Percentiles rank a stretch among this genome's conserved stretches.
Conservation (phyloP, 2,329 filamentous ascomycete species). For the Claviceps citrina region DNA sequence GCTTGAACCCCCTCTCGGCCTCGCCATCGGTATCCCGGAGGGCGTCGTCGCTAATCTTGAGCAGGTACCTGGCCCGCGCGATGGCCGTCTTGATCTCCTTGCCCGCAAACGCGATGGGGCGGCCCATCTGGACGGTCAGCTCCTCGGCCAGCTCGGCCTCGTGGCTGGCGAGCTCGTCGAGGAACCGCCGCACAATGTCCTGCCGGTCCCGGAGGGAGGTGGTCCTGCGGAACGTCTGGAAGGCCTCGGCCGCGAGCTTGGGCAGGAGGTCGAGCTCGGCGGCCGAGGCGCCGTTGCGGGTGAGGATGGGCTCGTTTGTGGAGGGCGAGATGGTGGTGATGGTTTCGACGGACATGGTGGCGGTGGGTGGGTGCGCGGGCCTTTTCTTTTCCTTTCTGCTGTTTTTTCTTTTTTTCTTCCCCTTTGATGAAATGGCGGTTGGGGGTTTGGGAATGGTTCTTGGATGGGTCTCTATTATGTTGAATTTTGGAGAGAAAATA, state of each 20-base stretch:
- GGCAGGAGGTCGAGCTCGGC: conserved; percentile 59
- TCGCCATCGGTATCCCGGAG: conserved; percentile 72
- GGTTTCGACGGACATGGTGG: conserved; percentile 46
- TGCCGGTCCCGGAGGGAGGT: conserved; percentile 61
- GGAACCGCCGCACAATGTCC: conserved; percentile 63
- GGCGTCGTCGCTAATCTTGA: conserved; percentile 66
- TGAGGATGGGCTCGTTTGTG: conserved; percentile 72
- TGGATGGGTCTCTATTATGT: no score
- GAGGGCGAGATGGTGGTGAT: conserved; percentile 75
- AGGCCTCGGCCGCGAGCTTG: conserved; percentile 55
- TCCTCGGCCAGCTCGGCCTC: conserved; percentile 72
- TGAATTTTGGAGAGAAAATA: no score
- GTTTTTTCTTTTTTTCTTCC: no score
- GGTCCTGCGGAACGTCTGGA: conserved; percentile 62
- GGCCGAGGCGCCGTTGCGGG: conserved; percentile 57
- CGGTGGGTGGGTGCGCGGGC: neutral
- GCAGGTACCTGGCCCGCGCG: conserved; percentile 69
- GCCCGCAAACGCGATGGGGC: conserved; percentile 73
- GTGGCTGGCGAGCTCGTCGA: conserved; percentile 53
- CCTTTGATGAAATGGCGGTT: no score
- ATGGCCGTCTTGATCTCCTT: conserved; percentile 77
- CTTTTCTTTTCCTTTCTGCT: no score
- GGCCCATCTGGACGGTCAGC: conserved; percentile 86
- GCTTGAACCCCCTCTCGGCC: conserved; percentile 71
- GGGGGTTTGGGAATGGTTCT: no score